Base-by-base conservation (phyloP, 129 eudicot genomes). In the Daucus carota region DNA sequence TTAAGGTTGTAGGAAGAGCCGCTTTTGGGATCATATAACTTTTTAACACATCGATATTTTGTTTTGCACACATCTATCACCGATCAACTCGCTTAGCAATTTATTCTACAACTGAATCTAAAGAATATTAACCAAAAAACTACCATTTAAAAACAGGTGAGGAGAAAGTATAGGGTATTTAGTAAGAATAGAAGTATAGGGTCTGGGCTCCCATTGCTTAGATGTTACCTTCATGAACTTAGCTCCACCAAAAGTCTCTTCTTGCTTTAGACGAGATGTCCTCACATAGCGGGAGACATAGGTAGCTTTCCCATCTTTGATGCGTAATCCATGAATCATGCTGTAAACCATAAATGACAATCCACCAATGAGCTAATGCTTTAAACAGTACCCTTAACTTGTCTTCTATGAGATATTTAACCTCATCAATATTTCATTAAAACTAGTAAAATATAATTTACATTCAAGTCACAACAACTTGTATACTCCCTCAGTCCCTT, bases 271-370 rank as follows among this genome's bases (percentile, higher is more conserved):
- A 66, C 94, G 91, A 54, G 99, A 91, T 75, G 99, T 95, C 79
- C 72, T 83, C 34, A 95, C 94, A 86, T 86, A 95, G 57, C 99
- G 99, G 6, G 99, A 91, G 80, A 95, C 96, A 76, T 91, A 95
- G 28, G 99, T 89, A 65, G 99, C 94, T 85, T 89, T 91, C 67
- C 99, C 99, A 88, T 91, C 94, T 85, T 95, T 95, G 47, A 95
- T 95, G 67, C 96, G 97, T 80, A 95, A 46, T 15, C 99, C 99
- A 85, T 95, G 99, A 74, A 95, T 91, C 99, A 95, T 95, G 68
- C 99, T 95, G 84, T 75, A 73, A 79, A 75, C 70, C 48, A 34
- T 16, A 67, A 15, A 70, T 16, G 69, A 43, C 9, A 41, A 17
- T 17, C 2, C 14, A 44, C 70, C 26, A 15, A 31, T 67, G 44